Evolutionary conservation across 1,139 yeast species (phyloP), one percentile per base, ranked within the genome.

Genomic region (Yamadazyma sp.): DNA sequence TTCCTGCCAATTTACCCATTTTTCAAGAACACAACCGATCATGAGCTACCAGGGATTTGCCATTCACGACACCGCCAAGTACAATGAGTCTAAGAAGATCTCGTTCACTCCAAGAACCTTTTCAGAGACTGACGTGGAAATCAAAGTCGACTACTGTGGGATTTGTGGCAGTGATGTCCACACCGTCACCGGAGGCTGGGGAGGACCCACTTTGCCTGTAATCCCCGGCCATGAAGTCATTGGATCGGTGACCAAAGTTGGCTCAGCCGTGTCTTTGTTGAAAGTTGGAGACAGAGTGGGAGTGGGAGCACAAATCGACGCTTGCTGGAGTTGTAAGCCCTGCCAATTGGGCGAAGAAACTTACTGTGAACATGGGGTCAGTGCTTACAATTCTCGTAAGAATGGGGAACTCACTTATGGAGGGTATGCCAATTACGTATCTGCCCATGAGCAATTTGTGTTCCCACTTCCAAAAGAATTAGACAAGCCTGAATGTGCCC

Each of bases 81-180:
- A 78, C 74, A 59, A 58, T 46, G 56, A 69, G 36, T 71, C 76
- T 31, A 65, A 69, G 48, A 62, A 64, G 48, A 70, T 68, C 32
- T 55, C 61, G 12, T 75, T 65, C 54, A 56, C 55, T 24, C 71
- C 73, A 37, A 75, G 76, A 51, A 59, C 61, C 23, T 53, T 71
- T 42, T 56, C 54, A 28, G 64, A 63, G 17, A 53, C 62, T 38
- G 77, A 71, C 51, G 73, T 79, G 24, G 78, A 73, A 18, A 58
- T 78, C 46, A 62, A 75, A 56, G 73, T 55, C 49, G 63, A 65
- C 41, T 65, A 69, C 41, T 76, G 85, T 54, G 85, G 85, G 23
- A 64, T 81, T 43, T 81, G 87, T 59, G 84, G 83, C 15, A 66
- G 81, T 12, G 83, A 78, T 49, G 57, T 75, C 43, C 81, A 73